Evolutionary conservation across 2,329 filamentous ascomycete genomes (phyloP), one percentile per base, ranked within the genome.

Genomic region (Nothopassalora personata): DNA sequence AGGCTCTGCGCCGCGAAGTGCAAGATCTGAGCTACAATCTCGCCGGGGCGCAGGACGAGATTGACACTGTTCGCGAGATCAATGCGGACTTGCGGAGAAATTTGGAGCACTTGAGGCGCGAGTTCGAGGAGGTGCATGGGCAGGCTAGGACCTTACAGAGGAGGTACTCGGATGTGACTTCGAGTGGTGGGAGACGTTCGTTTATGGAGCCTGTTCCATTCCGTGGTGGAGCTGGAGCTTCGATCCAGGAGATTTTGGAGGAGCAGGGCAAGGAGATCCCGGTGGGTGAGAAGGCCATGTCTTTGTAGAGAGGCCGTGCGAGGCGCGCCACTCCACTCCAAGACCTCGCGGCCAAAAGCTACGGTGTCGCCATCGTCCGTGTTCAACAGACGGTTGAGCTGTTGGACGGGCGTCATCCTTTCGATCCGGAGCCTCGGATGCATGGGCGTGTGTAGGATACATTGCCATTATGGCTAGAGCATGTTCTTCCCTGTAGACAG

Each of bases 81-180:
- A 54, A 27, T 34, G 19, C 34, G 18, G 34, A 15, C 27, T 18
- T 54, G 34, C 39, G 31, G 27, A 39, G 27, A 11, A 55, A 48
- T n/a, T 28, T 30, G 27, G 53, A 30, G 9, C 39, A 55, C 28
- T 19, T 55, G 27, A 18, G 53, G n/a, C 48, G n/a, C 23, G 53
- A 55, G 28, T 55, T 55, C 33, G 39, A 55, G 27, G 53, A 55
- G 53, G 28, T 54, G 11, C 46, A 49, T 30, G 46, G 28, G 10
- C 23, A 49, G 46, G 46, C 46, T 49, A 23, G 46, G 11, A 30
- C 19, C 6, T 49, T 49, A n/a, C 19, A 49, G 46, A 23, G 28
- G 46, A 11, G 46, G 46, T 49, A 28, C 28, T 49, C 46, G 19
- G 46, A 30, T 49, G 46, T 49, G 18, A 43, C 39, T 43, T 49